phyloP scores from a whole-genome alignment of 352 stramenopile species.

The Phytophthora cryptogea region DNA sequence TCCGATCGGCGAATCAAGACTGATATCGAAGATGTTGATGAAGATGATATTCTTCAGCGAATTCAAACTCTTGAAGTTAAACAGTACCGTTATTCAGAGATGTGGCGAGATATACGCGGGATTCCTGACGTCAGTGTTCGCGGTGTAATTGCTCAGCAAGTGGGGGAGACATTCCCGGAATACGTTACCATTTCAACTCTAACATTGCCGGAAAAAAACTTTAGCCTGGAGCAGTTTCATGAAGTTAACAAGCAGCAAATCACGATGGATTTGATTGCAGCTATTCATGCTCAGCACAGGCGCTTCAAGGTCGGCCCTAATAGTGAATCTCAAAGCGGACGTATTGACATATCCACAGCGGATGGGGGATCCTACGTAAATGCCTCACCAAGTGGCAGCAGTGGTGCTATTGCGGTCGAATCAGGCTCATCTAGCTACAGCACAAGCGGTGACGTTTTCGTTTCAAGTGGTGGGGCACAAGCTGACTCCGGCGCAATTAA shows the following conservation, averaged over 20 bases:
- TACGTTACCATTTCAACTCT: conserved; percentile 91
- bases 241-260: conserved; percentile 95
- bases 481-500: conserved; percentile 32
- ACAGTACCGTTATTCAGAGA: conserved; percentile 91
- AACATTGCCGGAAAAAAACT: conserved; percentile 85
- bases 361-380: conserved; percentile 46
- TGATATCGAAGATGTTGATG: conserved; percentile 89
- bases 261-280: conserved; percentile 89
- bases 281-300: conserved; percentile 85
- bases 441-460: conserved; percentile 34
- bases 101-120: conserved; percentile 88
- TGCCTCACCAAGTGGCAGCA: conserved; percentile 33
- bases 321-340: conserved; percentile 40
- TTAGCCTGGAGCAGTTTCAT: conserved; percentile 90
- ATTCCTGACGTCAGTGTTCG: conserved; percentile 78
- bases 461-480: conserved; percentile 37
- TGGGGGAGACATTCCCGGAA: conserved; percentile 91
- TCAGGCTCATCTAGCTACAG: conserved; percentile 39
- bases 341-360: conserved; percentile 53
- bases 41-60: conserved; percentile 89
- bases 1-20: conserved; percentile 94
- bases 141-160: conserved; percentile 94
- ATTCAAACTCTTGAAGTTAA: conserved; percentile 89
- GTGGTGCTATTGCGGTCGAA: conserved; percentile 41
- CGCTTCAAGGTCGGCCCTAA: conserved; percentile 70